Evolutionary conservation across 2,329 filamentous ascomycete genomes (phyloP), one percentile per base, ranked within the genome.

Genomic region (Didymella exigua): DNA sequence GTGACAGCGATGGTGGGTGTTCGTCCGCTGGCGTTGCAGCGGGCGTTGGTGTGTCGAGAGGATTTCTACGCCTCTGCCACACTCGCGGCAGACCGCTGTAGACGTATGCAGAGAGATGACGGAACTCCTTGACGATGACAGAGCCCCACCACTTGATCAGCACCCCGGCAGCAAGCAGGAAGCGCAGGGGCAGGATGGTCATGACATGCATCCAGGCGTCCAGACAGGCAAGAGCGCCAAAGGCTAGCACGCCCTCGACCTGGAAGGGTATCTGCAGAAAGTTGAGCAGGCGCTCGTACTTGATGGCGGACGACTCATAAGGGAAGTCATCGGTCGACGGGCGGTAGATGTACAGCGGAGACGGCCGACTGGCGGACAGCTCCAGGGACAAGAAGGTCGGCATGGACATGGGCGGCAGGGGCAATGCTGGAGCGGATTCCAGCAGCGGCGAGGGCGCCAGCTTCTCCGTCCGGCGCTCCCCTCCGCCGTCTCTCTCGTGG

Each of bases 191-290:
- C 0, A 99, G 79, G 38, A 99, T 96, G 0, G 95, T 99, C 66
- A 99, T 96, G 0, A 91, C 96, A 76, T 97, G 95, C 1, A 99
- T 84, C 92, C 93, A 99, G 1, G 93, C 90, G 73, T 99, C 95
- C 5, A 99, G 81, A 75, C 95, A 99, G 6, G 93, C 93, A 29
- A 98, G 77, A 0, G 90, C 88, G 6, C 95, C 95, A 76, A 99
- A 98, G 56, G 87, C 86, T 5, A 99, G 82, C 0, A 93, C 89
- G 40, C 89, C 84, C 76, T 99, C 95, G 5, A 99, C 81, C 57
- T 89, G 90, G 0, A 86, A 84, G 0, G 93, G 92, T 3, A 99
- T 78, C 23, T 92, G 80, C 5, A 99, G 76, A 57, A 97, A 96
- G 71, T 98, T 98, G 61, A 91, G 84, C 11, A 99, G 81, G 33